Conservation (phyloP, 2,329 filamentous ascomycete species). For the Fusarium napiforme region DNA sequence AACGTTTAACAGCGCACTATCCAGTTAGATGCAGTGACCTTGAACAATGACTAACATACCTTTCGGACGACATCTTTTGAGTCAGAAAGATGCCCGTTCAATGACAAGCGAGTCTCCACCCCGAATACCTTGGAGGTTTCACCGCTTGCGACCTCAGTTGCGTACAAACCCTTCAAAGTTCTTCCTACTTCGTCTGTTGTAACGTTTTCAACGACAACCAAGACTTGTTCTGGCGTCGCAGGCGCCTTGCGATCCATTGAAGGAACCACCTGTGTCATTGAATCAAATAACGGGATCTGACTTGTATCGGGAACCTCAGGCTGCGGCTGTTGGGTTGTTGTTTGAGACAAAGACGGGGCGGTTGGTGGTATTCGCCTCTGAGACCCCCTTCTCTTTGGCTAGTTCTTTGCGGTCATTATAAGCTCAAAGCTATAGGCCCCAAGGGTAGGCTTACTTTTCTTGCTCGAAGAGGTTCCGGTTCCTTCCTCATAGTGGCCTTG, state of each 20-base stretch:
- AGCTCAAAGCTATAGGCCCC: no score
- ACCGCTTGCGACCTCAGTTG: accelerated
- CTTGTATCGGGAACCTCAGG: not conserved
- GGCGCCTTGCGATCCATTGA: accelerated
- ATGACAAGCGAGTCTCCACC: accelerated
- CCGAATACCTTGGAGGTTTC: not conserved
- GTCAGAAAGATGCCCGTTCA: accelerated
- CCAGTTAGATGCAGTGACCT: accelerated
- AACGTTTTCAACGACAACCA: accelerated
- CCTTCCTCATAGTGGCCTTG: no score
- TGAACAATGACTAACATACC: not conserved
- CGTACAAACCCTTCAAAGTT: accelerated
- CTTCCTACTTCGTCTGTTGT: accelerated
- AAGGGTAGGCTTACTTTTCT: no score
- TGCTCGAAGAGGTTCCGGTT: accelerated
- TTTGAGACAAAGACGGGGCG: not conserved
- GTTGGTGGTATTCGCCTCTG: no score
- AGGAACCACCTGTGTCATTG: not conserved
- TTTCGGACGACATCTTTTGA: not conserved
- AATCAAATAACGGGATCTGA: not conserved
- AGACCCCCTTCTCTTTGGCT: no score
- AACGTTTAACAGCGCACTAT: not conserved
- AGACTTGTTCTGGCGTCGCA: accelerated
- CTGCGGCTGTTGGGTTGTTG: no score
- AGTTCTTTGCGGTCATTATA: no score